phyloP scores from a whole-genome alignment of 2,329 filamentous ascomycete genomes.

The Scedosporium aurantiacum region DNA sequence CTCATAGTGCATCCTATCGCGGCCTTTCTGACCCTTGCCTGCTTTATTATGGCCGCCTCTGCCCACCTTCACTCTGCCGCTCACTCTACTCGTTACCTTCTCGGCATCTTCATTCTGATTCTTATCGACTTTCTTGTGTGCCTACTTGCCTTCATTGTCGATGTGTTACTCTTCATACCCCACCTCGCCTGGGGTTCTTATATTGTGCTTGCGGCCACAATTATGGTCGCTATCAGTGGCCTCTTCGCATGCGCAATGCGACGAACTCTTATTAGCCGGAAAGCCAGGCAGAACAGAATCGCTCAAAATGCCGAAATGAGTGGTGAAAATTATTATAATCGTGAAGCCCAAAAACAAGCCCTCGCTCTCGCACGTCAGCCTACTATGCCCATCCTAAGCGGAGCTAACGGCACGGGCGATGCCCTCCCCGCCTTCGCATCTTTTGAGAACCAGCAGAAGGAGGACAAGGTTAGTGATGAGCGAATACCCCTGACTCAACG shows the following conservation, averaged over 20 bases:
- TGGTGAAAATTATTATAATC: conserved; percentile 80
- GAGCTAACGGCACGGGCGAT: conserved; percentile 37
- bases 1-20: conserved; percentile 90
- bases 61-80: conserved; percentile 81
- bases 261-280: conserved; percentile 78
- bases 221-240: conserved; percentile 69
- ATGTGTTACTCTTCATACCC: conserved; percentile 88
- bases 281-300: conserved; percentile 85
- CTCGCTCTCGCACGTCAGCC: conserved; percentile 38
- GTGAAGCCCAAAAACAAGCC: conserved; percentile 46
- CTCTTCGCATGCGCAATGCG: conserved; percentile 93
- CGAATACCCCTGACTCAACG: conserved; percentile 57
- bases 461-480: conserved; percentile 55
- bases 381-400: conserved; percentile 42
- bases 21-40: conserved; percentile 72
- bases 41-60: conserved; percentile 66
- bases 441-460: conserved; percentile 56
- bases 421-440: conserved; percentile 47
- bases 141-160: conserved; percentile 80
- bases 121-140: conserved; percentile 76
- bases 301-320: conserved; percentile 96
- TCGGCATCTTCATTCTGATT: conserved; percentile 74
- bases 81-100: conserved; percentile 80
- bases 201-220: conserved; percentile 79
- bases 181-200: conserved; percentile 92